Evolutionary conservation across 768 basidiomycete genomes (phyloP).

Genomic region (Jaapia argillacea): DNA sequence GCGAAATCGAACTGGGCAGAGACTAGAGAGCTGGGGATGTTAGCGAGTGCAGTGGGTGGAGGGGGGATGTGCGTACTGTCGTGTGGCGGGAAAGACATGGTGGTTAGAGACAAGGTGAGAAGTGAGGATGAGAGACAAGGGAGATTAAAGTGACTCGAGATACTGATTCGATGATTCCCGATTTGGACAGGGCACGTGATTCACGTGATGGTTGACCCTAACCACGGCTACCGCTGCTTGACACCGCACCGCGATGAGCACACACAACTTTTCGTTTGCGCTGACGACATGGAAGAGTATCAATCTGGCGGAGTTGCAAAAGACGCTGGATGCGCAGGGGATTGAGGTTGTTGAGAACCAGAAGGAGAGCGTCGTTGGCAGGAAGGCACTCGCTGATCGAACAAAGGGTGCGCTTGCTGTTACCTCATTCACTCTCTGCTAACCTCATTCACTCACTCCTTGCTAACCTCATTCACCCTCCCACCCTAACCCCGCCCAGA

Average conservation of each 20-base stretch:
- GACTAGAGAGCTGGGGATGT: conserved; percentile 33
- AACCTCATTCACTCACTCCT: no score
- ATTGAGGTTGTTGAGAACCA: conserved; percentile 97
- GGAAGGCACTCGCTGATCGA: conserved; percentile 90
- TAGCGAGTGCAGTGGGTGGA: conserved; percentile 3
- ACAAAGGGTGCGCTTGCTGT: conserved; percentile 74
- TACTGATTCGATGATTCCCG: no score
- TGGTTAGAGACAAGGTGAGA: conserved; percentile 2
- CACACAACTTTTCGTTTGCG: conserved; percentile 85
- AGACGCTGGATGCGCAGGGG: conserved; percentile 85
- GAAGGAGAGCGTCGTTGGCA: conserved; percentile 91
- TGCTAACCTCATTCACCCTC: no score
- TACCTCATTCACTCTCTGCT: no score
- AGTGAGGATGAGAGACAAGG: no score
- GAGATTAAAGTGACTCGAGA: no score
- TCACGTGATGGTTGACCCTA: no score
- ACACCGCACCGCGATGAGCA: no score
- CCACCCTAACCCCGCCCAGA: no score
- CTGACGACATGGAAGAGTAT: conserved; percentile 94
- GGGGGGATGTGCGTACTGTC: conserved; percentile 43
- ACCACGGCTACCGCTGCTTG: no score
- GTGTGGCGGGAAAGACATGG: conserved; percentile 62
- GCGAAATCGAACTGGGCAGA: conserved; percentile 73
- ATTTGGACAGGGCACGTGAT: no score
- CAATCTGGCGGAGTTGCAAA: conserved; percentile 84